Base-by-base conservation (phyloP, 2,329 filamentous ascomycete genomes). In the Simplicillium sp. region DNA sequence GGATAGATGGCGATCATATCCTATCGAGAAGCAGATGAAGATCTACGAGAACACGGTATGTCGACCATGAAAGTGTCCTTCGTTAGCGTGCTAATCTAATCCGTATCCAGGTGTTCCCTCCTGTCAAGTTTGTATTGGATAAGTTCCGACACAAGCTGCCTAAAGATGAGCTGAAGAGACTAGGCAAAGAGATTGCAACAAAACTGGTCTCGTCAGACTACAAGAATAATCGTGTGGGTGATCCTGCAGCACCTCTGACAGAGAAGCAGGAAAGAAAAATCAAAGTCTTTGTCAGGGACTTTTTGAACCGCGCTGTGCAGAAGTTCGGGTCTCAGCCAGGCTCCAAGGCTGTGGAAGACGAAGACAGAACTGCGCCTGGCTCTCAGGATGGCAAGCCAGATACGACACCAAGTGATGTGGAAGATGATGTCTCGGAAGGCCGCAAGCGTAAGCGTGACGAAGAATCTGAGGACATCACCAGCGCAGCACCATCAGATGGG, bases 161-260 rank as follows among this genome's bases (percentile, higher is more conserved):
- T 4, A 89, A 84, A 55, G 88, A 96, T 7, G 75, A 81, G 38
- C 58, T 81, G 3, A 82, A 82, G 54, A 72, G 72, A 43, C 70
- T 80, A 37, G 72, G 70, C 41, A 78, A 80, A 52, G 73, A 82
- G 59, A 75, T 90, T 36, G 80, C 80, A 42, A 95, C 95, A 63
- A 94, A 90, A 60, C 75, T 97, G 12, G 89, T 95, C 15, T 78
- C 85, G 14, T 92, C 87, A 0, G 90, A 97, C 59, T 96, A 86
- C 65, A 94, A 94, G 59, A 84, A 90, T 54, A 78, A 80, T 37
- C 82, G 87, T n/a, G 88, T 96, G 9, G 74, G 78, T 36, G 82
- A 96, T 54, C 90, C 88, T 0, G 86, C 78, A 11, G 56, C 57
- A n/a, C 52, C 58, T 37, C 82, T 96, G 48, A 76, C 74, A 20